Percentiles rank a stretch among this genome's conserved stretches.
Evolutionary conservation across 768 basidiomycete species (phyloP).

Genomic region (Pleurotus djamor): DNA sequence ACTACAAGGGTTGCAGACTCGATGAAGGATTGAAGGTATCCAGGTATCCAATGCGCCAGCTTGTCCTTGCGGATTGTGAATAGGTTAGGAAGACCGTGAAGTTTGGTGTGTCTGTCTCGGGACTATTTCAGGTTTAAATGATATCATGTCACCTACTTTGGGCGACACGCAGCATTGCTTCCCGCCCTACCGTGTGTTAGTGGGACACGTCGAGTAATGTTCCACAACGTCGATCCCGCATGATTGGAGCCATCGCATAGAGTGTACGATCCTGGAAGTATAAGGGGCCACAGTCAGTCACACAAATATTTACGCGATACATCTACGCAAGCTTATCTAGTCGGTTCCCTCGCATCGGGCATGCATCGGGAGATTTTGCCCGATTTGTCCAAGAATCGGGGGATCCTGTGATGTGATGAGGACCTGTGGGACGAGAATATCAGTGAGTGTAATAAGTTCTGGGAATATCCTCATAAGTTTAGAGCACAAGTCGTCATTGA

Average conservation of each 20-base stretch:
- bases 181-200: not conserved
- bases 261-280: slow-evolving; percentile 4
- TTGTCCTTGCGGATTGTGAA: too few species aligned
- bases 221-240: too few species aligned
- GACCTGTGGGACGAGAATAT: not conserved
- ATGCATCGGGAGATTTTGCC: slow-evolving; percentile 6
- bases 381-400: not conserved
- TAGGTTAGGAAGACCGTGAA: not conserved
- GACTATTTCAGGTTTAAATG: not conserved
- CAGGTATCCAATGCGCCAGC: too few species aligned
- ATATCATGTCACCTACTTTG: not conserved
- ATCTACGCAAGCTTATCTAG: slow-evolving; percentile 8
- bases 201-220: too few species aligned
- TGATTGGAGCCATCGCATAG: not conserved
- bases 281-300: not conserved
- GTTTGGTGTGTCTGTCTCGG: not conserved
- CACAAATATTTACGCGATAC: slow-evolving; percentile 6
- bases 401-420: not conserved
- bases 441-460: not conserved
- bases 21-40: too few species aligned
- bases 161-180: not conserved
- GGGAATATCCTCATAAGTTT: not conserved
- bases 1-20: too few species aligned
- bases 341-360: not conserved
- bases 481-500: not conserved